Conservation (phyloP, 768 basidiomycete genomes). For the Suillus fuscotomentosus region DNA sequence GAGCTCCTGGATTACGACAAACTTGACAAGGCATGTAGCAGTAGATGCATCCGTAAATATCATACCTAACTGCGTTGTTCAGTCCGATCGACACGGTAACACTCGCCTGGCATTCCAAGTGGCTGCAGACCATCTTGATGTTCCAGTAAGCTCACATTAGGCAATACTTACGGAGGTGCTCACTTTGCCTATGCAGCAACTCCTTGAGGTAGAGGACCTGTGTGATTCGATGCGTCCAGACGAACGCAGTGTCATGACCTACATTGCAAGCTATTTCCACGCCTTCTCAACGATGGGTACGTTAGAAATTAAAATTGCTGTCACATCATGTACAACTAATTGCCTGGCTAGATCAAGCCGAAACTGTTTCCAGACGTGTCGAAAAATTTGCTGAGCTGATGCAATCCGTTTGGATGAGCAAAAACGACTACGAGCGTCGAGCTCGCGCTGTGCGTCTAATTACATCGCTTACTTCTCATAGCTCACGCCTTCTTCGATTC, state of each 20-base stretch:
- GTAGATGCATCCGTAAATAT: not conserved
- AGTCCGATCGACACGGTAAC: constrained; percentile 80
- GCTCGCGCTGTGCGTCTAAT: constrained; percentile 55
- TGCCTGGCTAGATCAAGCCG: constrained; percentile 72
- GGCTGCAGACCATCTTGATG: constrained; percentile 85
- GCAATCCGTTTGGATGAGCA: constrained; percentile 85
- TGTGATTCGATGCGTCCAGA: constrained; percentile 88
- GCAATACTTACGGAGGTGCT: not conserved
- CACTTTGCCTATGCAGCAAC: constrained; percentile 54
- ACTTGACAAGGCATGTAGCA: constrained; percentile 68
- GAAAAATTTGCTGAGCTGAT: constrained; percentile 96
- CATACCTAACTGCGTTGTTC: constrained; percentile 11
- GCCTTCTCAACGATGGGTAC: constrained; percentile 96
- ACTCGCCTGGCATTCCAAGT: constrained; percentile 85
- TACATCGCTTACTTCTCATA: not conserved
- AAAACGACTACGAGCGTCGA: constrained; percentile 92
- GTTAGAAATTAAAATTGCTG: constrained; percentile 18
- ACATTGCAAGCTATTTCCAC: constrained; percentile 96
- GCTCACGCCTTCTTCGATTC: not conserved
- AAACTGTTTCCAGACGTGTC: constrained; percentile 89
- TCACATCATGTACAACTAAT: not conserved
- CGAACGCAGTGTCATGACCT: constrained; percentile 97
- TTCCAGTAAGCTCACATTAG: constrained; percentile 63
- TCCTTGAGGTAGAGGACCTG: constrained; percentile 94
- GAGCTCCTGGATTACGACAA: constrained; percentile 89